Evolutionary conservation across 805 yeast species (phyloP).

Genomic region (Wickerhamiella hasegawae): DNA sequence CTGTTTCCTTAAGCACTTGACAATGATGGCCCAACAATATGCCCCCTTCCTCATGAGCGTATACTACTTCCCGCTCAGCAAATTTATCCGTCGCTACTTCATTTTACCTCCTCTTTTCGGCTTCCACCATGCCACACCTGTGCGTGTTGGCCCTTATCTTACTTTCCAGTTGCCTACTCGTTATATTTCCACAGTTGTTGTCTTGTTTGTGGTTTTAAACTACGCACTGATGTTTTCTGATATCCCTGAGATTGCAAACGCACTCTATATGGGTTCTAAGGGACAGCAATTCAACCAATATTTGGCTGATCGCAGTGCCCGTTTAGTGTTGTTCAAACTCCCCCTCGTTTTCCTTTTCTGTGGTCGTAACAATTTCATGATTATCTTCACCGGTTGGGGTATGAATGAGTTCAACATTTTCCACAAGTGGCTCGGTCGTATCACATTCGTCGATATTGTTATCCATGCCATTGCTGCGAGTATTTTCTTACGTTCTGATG

Average conservation of each 20-base stretch:
- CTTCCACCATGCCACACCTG: conserved; percentile 17
- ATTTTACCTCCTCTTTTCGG: conserved; percentile 23
- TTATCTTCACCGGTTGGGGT: conserved; percentile 43
- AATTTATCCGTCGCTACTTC: conserved; percentile 8
- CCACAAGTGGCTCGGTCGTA: conserved; percentile 43
- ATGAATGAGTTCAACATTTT: conserved; percentile 43
- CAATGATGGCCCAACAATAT: not conserved
- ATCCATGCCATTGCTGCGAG: conserved; percentile 28
- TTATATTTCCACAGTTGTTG: conserved; percentile 25
- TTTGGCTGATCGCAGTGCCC: conserved; percentile 30
- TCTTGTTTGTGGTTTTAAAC: conserved; percentile 20
- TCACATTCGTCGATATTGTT: conserved; percentile 26
- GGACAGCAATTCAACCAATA: conserved; percentile 20
- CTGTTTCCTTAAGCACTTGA: not conserved
- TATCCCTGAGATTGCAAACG: not conserved
- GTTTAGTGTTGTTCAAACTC: conserved; percentile 27
- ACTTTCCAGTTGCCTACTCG: conserved; percentile 26
- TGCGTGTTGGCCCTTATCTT: conserved; percentile 8
- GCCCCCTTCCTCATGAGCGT: no score
- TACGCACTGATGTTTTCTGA: conserved; percentile 18
- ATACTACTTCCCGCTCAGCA: no score
- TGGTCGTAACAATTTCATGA: conserved; percentile 55
- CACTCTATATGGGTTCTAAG: not conserved
- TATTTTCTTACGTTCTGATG: conserved; percentile 14
- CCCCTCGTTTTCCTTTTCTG: conserved; percentile 44